These are phyloP conservation scores for Yarrowia divulgata DNA, from an alignment of 805 yeast species.

Conservation along the genomic window DNA sequence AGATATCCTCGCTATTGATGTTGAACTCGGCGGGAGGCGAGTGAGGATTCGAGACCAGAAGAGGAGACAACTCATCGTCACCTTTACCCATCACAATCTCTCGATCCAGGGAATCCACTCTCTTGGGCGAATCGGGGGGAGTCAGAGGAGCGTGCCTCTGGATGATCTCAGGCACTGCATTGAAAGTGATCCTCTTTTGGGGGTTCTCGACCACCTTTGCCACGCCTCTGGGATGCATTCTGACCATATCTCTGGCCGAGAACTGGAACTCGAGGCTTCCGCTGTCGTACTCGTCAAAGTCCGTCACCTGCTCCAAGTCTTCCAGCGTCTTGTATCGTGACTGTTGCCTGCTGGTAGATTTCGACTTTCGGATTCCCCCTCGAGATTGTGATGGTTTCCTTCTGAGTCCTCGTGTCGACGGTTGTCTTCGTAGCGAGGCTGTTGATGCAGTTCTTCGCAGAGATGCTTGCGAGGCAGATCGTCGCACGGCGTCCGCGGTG, in stretches of 20 bases:
- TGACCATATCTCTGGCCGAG: background rate
- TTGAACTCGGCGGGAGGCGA: constrained; percentile 13
- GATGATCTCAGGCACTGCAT: constrained; percentile 6
- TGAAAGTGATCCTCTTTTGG: constrained; percentile 1
- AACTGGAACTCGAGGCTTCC: constrained; percentile 7
- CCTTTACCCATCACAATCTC: background rate
- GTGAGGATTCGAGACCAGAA: background rate
- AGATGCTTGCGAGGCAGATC: constrained; percentile 1
- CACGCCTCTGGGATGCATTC: constrained; percentile 19
- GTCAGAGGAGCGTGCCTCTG: constrained; percentile 2
- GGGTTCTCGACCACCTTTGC: constrained; percentile 1
- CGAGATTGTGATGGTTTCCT: background rate
- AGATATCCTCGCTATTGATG: constrained; percentile 29
- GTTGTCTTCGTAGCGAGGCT: constrained; percentile 22
- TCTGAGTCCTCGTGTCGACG: constrained; percentile 11
- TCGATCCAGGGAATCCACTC: constrained; percentile 7
- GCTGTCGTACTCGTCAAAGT: constrained; percentile 30
- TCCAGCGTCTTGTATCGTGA: constrained; percentile 12
- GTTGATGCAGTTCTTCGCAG: constrained; percentile 18
- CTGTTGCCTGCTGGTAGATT: constrained; percentile 24
- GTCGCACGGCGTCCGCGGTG: constrained; percentile 10
- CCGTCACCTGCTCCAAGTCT: constrained; percentile 15
- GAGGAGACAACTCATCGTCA: background rate
- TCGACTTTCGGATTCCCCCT: constrained; percentile 23
- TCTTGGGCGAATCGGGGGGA: constrained; percentile 18